phyloP scores from a whole-genome alignment of 768 basidiomycete genomes.

The Strobilomyces echinocephalus region DNA sequence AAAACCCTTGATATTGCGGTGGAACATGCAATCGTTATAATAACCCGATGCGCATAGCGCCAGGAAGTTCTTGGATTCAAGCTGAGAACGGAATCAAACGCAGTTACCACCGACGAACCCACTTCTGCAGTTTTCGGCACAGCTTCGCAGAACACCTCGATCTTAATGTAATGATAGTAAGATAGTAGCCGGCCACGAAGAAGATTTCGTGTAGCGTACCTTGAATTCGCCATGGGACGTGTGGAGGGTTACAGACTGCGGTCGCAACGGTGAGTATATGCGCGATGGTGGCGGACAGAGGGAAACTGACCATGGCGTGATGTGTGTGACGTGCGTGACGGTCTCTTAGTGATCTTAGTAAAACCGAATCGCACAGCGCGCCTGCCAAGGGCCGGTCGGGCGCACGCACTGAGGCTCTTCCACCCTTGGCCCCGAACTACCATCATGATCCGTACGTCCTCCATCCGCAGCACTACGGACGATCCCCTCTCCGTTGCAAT shows the following conservation, averaged over 20 bases:
- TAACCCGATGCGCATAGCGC: slow-evolving; percentile 88
- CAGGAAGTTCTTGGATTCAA: slow-evolving; percentile 74
- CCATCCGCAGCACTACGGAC: slow-evolving; percentile 66
- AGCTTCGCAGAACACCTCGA: slow-evolving; percentile 96
- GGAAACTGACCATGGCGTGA: slow-evolving; percentile 29
- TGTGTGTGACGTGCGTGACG: slow-evolving; percentile 24
- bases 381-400: neutral
- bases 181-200: neutral
- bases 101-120: slow-evolving; percentile 1
- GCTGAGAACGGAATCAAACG: neutral
- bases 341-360: neutral
- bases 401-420: neutral
- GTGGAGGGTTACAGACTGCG: slow-evolving; percentile 88
- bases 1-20: slow-evolving; percentile 93
- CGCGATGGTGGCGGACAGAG: slow-evolving; percentile 23
- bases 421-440: slow-evolving; percentile 30
- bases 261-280: slow-evolving; percentile 7
- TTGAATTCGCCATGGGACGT: slow-evolving; percentile 95
- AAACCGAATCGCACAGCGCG: neutral
- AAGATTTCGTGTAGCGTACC: slow-evolving; percentile 40
- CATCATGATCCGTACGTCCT: slow-evolving; percentile 62
- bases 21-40: slow-evolving; percentile 82
- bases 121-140: slow-evolving; percentile 95
- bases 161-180: slow-evolving; percentile 39
- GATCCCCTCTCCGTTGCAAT: slow-evolving; percentile 70